These are phyloP conservation scores for Didymella lethalis DNA, from an alignment of 2,329 filamentous ascomycete species.

Conservation along the genomic window DNA sequence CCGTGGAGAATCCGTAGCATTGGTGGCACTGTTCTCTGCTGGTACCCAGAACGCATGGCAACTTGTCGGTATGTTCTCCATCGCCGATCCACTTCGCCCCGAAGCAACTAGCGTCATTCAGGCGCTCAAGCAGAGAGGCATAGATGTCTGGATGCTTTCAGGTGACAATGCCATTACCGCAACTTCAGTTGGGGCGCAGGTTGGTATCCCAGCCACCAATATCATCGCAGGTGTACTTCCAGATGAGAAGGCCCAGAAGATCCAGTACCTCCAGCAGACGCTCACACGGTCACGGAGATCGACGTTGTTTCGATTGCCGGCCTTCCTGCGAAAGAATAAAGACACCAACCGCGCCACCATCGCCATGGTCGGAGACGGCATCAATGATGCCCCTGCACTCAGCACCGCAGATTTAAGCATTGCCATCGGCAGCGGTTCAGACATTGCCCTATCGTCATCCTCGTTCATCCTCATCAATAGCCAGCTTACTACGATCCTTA, in stretches of 20 bases:
- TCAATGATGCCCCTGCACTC: slow-evolving; percentile 85
- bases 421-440: slow-evolving; percentile 79
- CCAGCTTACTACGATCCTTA: slow-evolving; percentile 73
- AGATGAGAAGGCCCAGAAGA: slow-evolving; percentile 78
- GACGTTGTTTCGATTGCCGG: slow-evolving; percentile 31
- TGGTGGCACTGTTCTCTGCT: slow-evolving; percentile 42
- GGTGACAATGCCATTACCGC: slow-evolving; percentile 91
- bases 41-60: slow-evolving; percentile 34
- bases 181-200: slow-evolving; percentile 74
- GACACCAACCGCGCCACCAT: slow-evolving; percentile 62
- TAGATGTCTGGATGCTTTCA: slow-evolving; percentile 89
- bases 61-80: slow-evolving; percentile 73
- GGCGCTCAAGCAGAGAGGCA: slow-evolving; percentile 69
- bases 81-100: slow-evolving; percentile 80
- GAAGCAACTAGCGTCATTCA: slow-evolving; percentile 72
- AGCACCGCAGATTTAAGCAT: slow-evolving; percentile 84
- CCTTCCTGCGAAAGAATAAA: slow-evolving; percentile 6
- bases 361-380: slow-evolving; percentile 86
- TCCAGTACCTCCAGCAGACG: slow-evolving; percentile 59
- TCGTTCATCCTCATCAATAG: slow-evolving; percentile 82
- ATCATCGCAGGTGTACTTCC: slow-evolving; percentile 89
- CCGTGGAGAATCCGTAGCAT: slow-evolving; percentile 53
- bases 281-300: slow-evolving; percentile 35
- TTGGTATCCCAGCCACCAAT: slow-evolving; percentile 76
- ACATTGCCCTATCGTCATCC: slow-evolving; percentile 82